A percentile compares a stretch with the other conserved stretches of the same genome.
phyloP scores from a whole-genome alignment of 768 basidiomycete genomes.

The Pleurotus citrinopileatus region DNA sequence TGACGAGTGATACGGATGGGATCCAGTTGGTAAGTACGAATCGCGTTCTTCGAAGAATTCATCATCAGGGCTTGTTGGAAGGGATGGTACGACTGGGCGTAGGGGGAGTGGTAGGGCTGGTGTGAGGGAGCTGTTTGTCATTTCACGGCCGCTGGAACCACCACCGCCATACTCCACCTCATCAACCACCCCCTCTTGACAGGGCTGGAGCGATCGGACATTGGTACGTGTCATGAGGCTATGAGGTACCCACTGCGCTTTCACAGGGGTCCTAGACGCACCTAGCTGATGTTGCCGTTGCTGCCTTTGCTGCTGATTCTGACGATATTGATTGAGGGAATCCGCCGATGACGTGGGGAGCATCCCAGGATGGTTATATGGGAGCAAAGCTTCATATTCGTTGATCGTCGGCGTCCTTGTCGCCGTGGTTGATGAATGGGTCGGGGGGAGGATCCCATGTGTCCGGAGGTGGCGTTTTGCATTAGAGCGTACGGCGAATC shows the following conservation, averaged over 20 bases:
- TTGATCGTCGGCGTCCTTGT: no score
- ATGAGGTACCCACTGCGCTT: conserved; percentile 42
- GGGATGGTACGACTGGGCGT: conserved; percentile 21
- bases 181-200: conserved; percentile 24
- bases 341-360: no score
- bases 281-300: no score
- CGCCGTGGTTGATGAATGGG: conserved; percentile 8
- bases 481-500: conserved; percentile 78
- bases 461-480: conserved; percentile 78
- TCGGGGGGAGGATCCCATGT: conserved; percentile 50
- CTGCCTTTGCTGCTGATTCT: no score
- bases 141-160: conserved; percentile 11
- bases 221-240: conserved; percentile 30
- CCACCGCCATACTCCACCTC: conserved; percentile 13
- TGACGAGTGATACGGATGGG: conserved; percentile 28
- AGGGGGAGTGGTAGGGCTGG: conserved; percentile 22
- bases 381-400: no score
- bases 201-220: conserved; percentile 18
- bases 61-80: conserved; percentile 15
- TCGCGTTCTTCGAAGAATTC: conserved; percentile 28
- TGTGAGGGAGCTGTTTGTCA: conserved; percentile 1
- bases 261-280: no score
- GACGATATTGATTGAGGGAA: no score
- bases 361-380: no score
- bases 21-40: conserved; percentile 23